A percentile compares a stretch with the other conserved stretches of the same genome.
phyloP scores from a whole-genome alignment of 139 green algal species.

The Deuterostichococcus epilithicus region DNA sequence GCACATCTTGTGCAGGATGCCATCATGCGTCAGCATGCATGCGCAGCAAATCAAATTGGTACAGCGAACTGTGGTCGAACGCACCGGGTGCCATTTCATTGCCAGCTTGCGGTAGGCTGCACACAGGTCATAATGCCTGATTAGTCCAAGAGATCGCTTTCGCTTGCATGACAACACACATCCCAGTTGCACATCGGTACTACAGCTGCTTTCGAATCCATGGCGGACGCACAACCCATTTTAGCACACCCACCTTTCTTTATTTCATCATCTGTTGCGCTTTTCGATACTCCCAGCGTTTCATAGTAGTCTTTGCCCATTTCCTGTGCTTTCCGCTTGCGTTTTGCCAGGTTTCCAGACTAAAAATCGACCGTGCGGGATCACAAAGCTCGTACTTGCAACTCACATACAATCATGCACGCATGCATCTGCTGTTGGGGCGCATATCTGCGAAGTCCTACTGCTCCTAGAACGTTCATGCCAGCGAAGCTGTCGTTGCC shows the following conservation, averaged over 20 bases:
- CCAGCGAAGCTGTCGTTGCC: no score
- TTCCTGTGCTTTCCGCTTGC: background rate
- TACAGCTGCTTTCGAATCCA: background rate
- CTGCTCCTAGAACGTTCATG: no score
- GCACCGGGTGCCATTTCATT: slow-evolving; percentile 78
- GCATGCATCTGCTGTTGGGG: no score
- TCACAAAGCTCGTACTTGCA: no score
- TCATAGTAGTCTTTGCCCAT: slow-evolving; percentile 85
- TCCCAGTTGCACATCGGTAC: no score
- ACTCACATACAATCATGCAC: no score
- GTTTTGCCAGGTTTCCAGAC: background rate
- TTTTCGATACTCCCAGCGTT: slow-evolving; percentile 68
- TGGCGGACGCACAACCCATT: background rate
- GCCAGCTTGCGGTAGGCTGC: slow-evolving; percentile 80
- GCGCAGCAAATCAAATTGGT: background rate
- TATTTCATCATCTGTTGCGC: slow-evolving; percentile 66
- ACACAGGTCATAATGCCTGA: background rate
- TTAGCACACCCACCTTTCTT: slow-evolving; percentile 67
- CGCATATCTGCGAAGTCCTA: no score
- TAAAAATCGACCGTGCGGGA: no score
- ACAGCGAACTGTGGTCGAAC: background rate
- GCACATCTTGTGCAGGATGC: background rate
- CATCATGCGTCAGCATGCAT: background rate
- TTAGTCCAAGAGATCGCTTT: background rate
- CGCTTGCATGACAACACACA: background rate